Evolutionary conservation across 495 filamentous ascomycete species (phyloP), one percentile per base, ranked within the genome.

Genomic region (Daldinia loculata): DNA sequence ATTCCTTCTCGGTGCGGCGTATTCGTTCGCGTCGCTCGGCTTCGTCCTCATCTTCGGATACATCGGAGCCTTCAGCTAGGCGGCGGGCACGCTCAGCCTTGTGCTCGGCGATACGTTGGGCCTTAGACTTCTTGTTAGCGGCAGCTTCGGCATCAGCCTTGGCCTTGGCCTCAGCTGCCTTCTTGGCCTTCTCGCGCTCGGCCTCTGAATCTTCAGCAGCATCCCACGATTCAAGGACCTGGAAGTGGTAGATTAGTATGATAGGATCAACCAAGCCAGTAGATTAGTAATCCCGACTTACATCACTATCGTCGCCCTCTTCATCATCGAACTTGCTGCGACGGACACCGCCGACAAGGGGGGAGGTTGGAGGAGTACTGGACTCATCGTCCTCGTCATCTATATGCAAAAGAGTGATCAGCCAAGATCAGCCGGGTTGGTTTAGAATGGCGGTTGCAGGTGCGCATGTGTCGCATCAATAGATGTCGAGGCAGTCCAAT

Each of bases 191-290:
- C 80, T 97, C 94, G 70, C 93, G 92, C 83, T 99, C 96, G 58
- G 90, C 94, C 75, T 99, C 96, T 56, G 93, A 96, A 83, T 99
- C 96, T 75, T 98, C 95, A 64, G 92, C 95, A 43, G 93, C 95
- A 72, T 97, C 94, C 96, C 96, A 99, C 22, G 93, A 95, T 51
- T 99, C 96, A 64, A 98, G 87, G 63, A 98, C 93, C 92, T 97
- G 53, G 3, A 26, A 60, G 15, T 11, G 41, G 66, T 24, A 56
- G 30, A 51, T 67, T 26, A 71, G 30, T 57, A 59, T 56, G 12
- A 34, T 11, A 27, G 7, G 12, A 7, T 32, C 43, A 59, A 43
- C 39, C 15, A 63, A 26, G 26, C 4, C 30, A 39, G 15, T 17
- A 26, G 0, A 15, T 9, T 15, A 15, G 11, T 14, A 59, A 19